Evolutionary conservation across 768 basidiomycete species (phyloP), one percentile per base, ranked within the genome.

Genomic region (Lentinula raphanica): DNA sequence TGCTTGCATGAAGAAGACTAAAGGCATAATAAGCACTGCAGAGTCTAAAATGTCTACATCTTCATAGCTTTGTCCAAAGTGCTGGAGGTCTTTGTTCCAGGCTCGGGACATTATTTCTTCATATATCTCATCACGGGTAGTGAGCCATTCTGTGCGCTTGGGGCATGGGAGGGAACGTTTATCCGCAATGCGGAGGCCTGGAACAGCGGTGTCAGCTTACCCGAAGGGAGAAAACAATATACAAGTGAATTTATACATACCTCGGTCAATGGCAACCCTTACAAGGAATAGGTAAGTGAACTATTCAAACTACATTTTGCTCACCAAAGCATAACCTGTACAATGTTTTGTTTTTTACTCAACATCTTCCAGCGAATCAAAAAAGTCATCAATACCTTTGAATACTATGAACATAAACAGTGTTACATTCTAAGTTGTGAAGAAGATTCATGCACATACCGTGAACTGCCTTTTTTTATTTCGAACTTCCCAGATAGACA

Each of bases 401-500:
- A 92, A 67, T 93, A 94, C 84, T 88, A 60, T 7, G 45, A 15
- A 19, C 21, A 13, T 9, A 40, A 3, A 44, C 13, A 5, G 15
- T 15, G 17, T 53, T 6, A 39, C 8, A 25, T 23, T 23, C 9
- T 36, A 15, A n/a, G 8, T 38, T 15, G 28, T 5, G 35, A 9
- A 8, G 36, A 53, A 25, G 13, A 29, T 19, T 32, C 11, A 11
- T 25, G 44, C 35, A 74, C 86, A 50, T 61, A 90, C 90, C 39
- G 93, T 90, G 66, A 94, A 96, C 64, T 95, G 87, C 50, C 88
- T 82, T 69, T 88, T 83, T 69, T 84, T 84, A 62, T 88, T 87
- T 59, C 95, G 80, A 17, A 98, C 95, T 74, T 98, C 95, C 94
- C 90, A 94, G 66, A 93, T 93, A 25, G 90, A 91, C 82, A 98